Conservation (phyloP, 495 filamentous ascomycete species). For the Cenococcum geophilum region DNA sequence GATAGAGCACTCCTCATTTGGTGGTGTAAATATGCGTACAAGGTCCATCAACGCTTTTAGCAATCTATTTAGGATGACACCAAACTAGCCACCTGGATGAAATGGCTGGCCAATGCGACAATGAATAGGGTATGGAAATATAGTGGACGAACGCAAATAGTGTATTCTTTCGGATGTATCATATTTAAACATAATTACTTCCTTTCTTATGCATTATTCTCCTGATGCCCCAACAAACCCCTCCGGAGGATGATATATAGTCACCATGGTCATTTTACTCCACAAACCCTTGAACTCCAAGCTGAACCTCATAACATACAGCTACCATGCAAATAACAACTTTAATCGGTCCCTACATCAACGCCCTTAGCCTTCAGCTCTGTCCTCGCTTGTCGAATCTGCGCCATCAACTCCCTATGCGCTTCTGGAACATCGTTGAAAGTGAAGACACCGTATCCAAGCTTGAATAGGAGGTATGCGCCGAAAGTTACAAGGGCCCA, state of each 20-base stretch:
- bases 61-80: too few relatives aligned
- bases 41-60: too few relatives aligned
- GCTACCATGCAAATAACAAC: neutral
- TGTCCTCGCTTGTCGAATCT: slow-evolving; percentile 63
- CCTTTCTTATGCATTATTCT: too few relatives aligned
- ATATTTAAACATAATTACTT: too few relatives aligned
- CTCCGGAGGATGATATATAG: too few relatives aligned
- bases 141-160: too few relatives aligned
- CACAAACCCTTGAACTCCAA: neutral
- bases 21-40: too few relatives aligned
- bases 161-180: too few relatives aligned
- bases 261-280: neutral
- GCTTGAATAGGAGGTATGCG: slow-evolving; percentile 84
- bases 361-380: slow-evolving; percentile 65
- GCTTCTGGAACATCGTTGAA: slow-evolving; percentile 95
- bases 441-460: slow-evolving; percentile 85
- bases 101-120: too few relatives aligned
- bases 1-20: slow-evolving; percentile 5
- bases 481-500: slow-evolving; percentile 89
- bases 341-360: slow-evolving; percentile 55
- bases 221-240: too few relatives aligned
- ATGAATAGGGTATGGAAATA: too few relatives aligned
- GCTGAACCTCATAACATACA: neutral
- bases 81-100: too few relatives aligned
- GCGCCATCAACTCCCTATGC: slow-evolving; percentile 78